These are phyloP conservation scores for Candida argentea DNA, from an alignment of 805 yeast species.

Conservation along the genomic window DNA sequence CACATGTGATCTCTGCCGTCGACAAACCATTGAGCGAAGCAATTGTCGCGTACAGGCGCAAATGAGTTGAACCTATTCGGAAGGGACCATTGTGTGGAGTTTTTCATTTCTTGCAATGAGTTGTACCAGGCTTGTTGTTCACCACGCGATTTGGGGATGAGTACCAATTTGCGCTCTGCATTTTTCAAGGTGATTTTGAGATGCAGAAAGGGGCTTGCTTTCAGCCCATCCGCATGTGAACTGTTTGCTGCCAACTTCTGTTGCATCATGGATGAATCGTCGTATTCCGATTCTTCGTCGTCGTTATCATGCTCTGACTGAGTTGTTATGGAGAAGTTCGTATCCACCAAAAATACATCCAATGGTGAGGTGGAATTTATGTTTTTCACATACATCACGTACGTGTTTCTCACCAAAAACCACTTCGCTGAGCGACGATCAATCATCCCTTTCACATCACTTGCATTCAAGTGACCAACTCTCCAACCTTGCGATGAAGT, in stretches of 20 bases:
- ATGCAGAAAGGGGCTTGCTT: conserved; percentile 43
- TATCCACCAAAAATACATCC: conserved; percentile 87
- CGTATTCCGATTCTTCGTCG: conserved; percentile 35
- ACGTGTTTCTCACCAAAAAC: conserved; percentile 80
- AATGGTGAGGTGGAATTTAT: conserved; percentile 79
- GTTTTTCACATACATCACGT: conserved; percentile 76
- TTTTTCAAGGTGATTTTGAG: conserved; percentile 50
- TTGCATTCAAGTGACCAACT: conserved; percentile 75
- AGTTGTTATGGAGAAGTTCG: conserved; percentile 51
- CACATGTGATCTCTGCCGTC: conserved; percentile 95
- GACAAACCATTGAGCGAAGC: conserved; percentile 93
- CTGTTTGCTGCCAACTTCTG: conserved; percentile 16
- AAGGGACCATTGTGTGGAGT: conserved; percentile 61
- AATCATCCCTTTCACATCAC: conserved; percentile 79
- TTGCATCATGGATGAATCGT: conserved; percentile 26
- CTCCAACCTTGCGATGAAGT: conserved; percentile 93
- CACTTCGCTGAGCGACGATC: conserved; percentile 87
- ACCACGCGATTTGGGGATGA: conserved; percentile 56
- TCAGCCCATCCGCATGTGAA: conserved; percentile 11
- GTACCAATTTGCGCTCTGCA: conserved; percentile 65
- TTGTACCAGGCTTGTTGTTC: conserved; percentile 67
- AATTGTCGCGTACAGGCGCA: conserved; percentile 82
- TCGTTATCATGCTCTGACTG: conserved; percentile 10
- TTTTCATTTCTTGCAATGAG: conserved; percentile 61
- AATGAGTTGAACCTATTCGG: conserved; percentile 75